phyloP scores from a whole-genome alignment of 2,329 filamentous ascomycete genomes.

The Penicillium crustosum region DNA sequence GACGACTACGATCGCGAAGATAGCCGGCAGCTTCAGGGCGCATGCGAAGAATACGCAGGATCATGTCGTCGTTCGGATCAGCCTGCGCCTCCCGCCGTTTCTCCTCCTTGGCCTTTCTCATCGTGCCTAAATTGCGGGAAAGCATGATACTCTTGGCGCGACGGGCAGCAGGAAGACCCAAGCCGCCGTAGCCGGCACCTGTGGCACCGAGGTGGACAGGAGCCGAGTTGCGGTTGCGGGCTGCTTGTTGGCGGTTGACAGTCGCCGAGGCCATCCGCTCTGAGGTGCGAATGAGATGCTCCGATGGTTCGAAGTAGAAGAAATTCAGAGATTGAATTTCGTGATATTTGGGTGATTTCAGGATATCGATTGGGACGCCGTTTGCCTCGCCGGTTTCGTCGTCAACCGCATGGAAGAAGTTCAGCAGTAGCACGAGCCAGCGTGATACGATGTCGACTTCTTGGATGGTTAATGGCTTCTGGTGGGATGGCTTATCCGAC shows the following conservation, averaged over 20 bases:
- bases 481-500: constrained; percentile 87
- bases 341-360: constrained; percentile 98
- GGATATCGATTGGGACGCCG: constrained; percentile 83
- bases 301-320: constrained; percentile 94
- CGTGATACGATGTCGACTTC: constrained; percentile 94
- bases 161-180: constrained; percentile 50
- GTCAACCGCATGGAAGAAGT: constrained; percentile 92
- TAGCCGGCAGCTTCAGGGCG: constrained; percentile 84
- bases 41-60: constrained; percentile 91
- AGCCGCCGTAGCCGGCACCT: constrained; percentile 49
- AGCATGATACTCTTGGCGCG: constrained; percentile 78
- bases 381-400: constrained; percentile 79
- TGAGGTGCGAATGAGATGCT: constrained; percentile 89
- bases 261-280: constrained; percentile 93
- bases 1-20: constrained; percentile 83
- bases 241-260: constrained; percentile 70
- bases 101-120: constrained; percentile 93
- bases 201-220: constrained; percentile 54
- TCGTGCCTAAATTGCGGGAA: constrained; percentile 89
- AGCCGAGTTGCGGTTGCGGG: constrained; percentile 67
- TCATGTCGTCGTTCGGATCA: constrained; percentile 97
- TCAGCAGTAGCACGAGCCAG: constrained; percentile 87
- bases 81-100: constrained; percentile 94
- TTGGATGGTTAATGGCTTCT: constrained; percentile 77
- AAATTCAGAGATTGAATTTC: constrained; percentile 95